phyloP scores from a whole-genome alignment of 352 stramenopile genomes.

The Pseudoperonospora humuli region DNA sequence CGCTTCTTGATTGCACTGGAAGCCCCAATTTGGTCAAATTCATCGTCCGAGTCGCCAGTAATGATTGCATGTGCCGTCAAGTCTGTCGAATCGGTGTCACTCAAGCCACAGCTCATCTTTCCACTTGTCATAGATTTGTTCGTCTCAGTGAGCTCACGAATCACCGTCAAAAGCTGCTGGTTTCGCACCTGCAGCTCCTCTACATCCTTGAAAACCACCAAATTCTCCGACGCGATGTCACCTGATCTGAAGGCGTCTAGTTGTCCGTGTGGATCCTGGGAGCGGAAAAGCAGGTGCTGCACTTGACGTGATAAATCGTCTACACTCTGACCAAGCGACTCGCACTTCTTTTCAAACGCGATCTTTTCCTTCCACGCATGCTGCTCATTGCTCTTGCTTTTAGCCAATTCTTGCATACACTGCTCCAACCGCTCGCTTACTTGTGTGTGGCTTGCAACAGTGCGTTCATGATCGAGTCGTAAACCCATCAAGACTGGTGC shows the following conservation, averaged over 20 bases:
- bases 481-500: conserved; percentile 86
- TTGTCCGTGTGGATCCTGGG: conserved; percentile 43
- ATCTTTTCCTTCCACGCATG: conserved; percentile 53
- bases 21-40: conserved; percentile 25
- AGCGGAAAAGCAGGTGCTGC: conserved; percentile 78
- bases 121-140: conserved; percentile 17
- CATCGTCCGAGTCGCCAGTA: conserved; percentile 58
- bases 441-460: conserved; percentile 75
- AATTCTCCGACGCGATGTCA: conserved; percentile 53
- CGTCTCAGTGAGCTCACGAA: conserved; percentile 66
- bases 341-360: conserved; percentile 58
- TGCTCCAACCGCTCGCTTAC: conserved; percentile 61
- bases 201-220: conserved; percentile 84
- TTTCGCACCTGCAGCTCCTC: conserved; percentile 89
- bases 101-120: conserved; percentile 7
- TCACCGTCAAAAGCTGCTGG: conserved; percentile 81
- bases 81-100: conserved; percentile 13
- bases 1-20: conserved; percentile 37
- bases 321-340: conserved; percentile 71
- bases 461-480: conserved; percentile 85
- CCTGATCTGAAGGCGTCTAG: conserved; percentile 8
- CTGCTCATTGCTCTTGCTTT: conserved; percentile 67
- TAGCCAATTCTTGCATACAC: conserved; percentile 59
- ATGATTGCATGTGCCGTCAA: conserved; percentile 41
- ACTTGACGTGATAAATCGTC: conserved; percentile 90